These are phyloP conservation scores for Microbotryomycetes sp. DNA, from an alignment of 1,284 basidiomycete genomes.

Conservation along the genomic window DNA sequence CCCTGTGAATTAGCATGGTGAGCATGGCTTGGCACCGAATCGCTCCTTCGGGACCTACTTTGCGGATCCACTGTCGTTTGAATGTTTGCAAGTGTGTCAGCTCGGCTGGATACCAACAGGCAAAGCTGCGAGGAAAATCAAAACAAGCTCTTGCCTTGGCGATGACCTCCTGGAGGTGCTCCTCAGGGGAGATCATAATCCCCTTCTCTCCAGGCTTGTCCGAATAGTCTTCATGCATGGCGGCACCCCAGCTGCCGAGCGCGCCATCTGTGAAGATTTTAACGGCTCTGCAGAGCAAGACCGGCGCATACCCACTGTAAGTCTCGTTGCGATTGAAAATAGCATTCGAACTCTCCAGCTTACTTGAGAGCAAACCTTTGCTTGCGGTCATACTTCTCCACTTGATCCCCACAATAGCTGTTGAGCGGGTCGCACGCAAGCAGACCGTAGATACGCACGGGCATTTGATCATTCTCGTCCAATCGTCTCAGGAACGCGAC, in stretches of 20 bases:
- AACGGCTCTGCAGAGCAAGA: conserved; percentile 44
- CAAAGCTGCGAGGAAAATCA: no score
- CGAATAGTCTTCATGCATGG: conserved; percentile 73
- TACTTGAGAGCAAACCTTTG: conserved; percentile 32
- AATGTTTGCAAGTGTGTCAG: background rate
- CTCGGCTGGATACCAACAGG: no score
- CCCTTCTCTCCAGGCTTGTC: conserved; percentile 67
- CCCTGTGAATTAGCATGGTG: conserved; percentile 39
- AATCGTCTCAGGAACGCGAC: conserved; percentile 57
- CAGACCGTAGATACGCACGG: conserved; percentile 32
- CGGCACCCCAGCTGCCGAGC: conserved; percentile 84
- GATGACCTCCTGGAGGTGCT: conserved; percentile 54
- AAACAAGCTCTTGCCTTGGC: conserved; percentile 36
- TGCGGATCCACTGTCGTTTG: conserved; percentile 10
- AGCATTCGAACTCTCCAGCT: background rate
- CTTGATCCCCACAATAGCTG: conserved; percentile 59
- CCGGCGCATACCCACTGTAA: no score
- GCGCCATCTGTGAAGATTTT: conserved; percentile 83
- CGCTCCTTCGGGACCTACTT: conserved; percentile 9
- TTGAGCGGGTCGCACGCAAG: conserved; percentile 49
- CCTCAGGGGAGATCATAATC: conserved; percentile 57
- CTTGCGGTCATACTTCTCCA: conserved; percentile 47
- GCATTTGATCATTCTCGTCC: conserved; percentile 18
- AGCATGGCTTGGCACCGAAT: background rate
- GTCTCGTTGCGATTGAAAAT: background rate